Base-by-base conservation (phyloP, 1,139 yeast species). In the Hyphopichia wangnamkhiaoensis region DNA sequence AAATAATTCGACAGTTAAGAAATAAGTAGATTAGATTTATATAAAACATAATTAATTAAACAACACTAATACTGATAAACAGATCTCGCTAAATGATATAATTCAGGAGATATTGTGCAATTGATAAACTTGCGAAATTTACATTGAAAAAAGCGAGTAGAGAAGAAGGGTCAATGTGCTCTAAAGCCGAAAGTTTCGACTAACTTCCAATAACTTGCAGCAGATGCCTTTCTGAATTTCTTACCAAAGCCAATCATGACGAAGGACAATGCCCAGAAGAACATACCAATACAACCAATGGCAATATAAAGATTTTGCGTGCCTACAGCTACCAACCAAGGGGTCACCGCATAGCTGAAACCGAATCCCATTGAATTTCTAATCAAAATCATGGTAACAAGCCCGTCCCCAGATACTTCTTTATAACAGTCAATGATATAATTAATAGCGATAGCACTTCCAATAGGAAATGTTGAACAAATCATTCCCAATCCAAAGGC, bases 201-300 rank as follows among this genome's bases (percentile, higher is more conserved):
- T 19, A 56, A 49, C 4, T 38, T 40, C 61, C 61, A 59, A 42
- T 58, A 59, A 20, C 42, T 42, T 2, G 36, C 36, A 29, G 55
- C 58, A 16, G 56, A 49, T 33, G 33, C 31, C 36, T 44, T 49
- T 42, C 63, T 48, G 43, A 56, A 45, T 33, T 44, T 50, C 41
- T 55, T 52, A 16, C 63, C 63, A 30, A 53, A 47, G n/a, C 47
- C 48, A 33, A 56, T 54, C 58, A 58, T 51, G 9, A 54, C 40
- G 25, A 53, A 48, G 12, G 54, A 50, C 13, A 50, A 38, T 8
- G 49, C 53, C 57, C 57, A 52, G 42, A 54, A 45, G 41, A 56
- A 56, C 2, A 59, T 44, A 12, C 62, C 61, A 27, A 58, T 52
- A 37, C 55, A 53, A 28, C 47, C 54, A 33, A 55, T 47, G 1